Conservation (phyloP, 73 alveolate genomes). For the Tetrahymena thermophila region DNA sequence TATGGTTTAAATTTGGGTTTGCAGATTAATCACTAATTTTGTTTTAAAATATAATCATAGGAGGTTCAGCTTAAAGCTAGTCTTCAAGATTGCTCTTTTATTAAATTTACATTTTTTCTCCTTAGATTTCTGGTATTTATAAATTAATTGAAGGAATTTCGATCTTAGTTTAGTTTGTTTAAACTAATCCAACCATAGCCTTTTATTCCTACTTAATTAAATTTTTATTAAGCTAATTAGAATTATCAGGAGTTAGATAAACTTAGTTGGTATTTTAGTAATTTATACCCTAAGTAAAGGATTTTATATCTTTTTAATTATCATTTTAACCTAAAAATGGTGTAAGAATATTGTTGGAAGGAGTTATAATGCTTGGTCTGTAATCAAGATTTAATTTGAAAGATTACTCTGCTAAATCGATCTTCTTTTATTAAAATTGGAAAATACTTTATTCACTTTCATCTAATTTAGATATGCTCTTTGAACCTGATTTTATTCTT, state of each 20-base stretch:
- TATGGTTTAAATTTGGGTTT: neutral
- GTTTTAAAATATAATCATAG: neutral
- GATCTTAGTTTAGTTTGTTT: neutral
- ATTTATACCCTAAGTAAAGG: neutral
- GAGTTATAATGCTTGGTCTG: neutral
- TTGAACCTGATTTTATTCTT: neutral
- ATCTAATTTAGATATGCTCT: neutral
- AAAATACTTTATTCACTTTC: neutral
- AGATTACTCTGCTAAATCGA: neutral
- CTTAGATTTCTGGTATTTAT: neutral
- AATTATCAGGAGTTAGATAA: neutral
- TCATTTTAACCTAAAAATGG: neutral
- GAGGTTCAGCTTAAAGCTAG: neutral
- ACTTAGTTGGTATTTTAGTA: neutral
- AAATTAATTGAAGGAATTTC: neutral
- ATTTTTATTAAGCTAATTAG: no score
- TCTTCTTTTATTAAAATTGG: no score
- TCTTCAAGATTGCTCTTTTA: neutral
- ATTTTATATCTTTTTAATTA: neutral
- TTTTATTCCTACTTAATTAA: no score
- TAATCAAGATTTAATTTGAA: neutral
- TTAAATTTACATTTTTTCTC: no score
- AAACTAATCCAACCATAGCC: no score
- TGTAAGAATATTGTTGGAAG: neutral
- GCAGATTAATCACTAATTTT: no score